Evolutionary conservation across 2,329 filamentous ascomycete species (phyloP), one percentile per base, ranked within the genome.

Genomic region (Pseudocercospora musae): DNA sequence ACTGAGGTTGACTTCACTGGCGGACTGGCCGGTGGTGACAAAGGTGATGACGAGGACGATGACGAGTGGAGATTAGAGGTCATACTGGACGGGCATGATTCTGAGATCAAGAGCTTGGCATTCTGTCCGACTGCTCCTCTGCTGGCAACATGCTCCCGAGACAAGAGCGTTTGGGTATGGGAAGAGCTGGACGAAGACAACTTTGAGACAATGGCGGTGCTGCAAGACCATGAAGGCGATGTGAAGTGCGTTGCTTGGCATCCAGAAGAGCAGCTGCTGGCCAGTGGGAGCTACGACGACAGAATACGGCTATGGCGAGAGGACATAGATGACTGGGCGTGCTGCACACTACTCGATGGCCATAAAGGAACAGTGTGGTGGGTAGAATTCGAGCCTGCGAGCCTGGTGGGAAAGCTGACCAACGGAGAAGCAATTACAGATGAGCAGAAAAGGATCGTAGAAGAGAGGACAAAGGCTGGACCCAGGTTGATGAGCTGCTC

Each of bases 121-220:
- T 96, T 92, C 79, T 87, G 84, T 18, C 87, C 90, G 0, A 86
- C 85, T 0, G 90, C 90, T 0, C 86, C 89, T 64, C 88, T 92
- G 70, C 84, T 99, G 4, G 95, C 95, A 5, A 97, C 93, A 0
- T 97, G 93, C 77, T 90, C 87, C 58, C 85, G 95, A 54, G 95
- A 99, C 76, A 98, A 98, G 80, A 90, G 87, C 15, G 91, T 98
- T 18, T 99, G 95, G 95, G 91, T 99, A 70, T 99, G 95, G 95
- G 95, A 99, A 78, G 95, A 98, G 75, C 85, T 97, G 58, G 90
- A 89, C 15, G 93, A 96, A 59, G 94, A 96, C 75, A 95, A 98
- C 75, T 98, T 93, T 81, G 95, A 99, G 82, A 98, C 95, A 1
- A 88, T 98, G 15, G 95, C 94, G 0, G 94, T 98, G 58, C 83